Evolutionary conservation across 192 early-diverging fungal species (phyloP).

Genomic region (Phlyctochytrium arcticum): DNA sequence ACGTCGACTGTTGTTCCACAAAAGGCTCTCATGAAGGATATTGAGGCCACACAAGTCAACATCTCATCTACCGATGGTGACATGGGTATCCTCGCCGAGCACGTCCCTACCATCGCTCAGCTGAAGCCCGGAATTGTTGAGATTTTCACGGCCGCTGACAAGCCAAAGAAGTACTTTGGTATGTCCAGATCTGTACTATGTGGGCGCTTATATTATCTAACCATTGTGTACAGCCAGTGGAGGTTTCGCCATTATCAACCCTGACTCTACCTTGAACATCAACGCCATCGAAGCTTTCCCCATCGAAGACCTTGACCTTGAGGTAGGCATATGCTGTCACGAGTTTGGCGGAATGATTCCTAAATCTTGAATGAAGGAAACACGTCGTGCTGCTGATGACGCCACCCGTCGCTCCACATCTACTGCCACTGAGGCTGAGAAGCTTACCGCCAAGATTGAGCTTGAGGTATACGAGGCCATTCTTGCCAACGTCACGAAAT

Average conservation of each 20-base stretch:
- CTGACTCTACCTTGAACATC: conserved; percentile 94
- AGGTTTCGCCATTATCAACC: conserved; percentile 96
- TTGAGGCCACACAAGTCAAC: conserved; percentile 87
- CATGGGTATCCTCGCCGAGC: conserved; percentile 97
- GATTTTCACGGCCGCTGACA: conserved; percentile 65
- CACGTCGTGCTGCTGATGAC: conserved; percentile 72
- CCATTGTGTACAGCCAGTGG: conserved; percentile 66
- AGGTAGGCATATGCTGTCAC: conserved; percentile 41
- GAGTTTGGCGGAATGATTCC: not conserved
- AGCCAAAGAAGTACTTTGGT: conserved; percentile 93
- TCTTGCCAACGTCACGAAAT: conserved; percentile 55
- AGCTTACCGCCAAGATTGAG: conserved; percentile 80
- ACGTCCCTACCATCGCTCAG: conserved; percentile 96
- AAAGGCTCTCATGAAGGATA: conserved; percentile 65
- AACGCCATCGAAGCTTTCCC: conserved; percentile 93
- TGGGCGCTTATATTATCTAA: not conserved
- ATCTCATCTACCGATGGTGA: conserved; percentile 87
- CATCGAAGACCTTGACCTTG: conserved; percentile 80
- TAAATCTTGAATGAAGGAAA: conserved; percentile 41
- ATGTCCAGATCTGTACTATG: conserved; percentile 12
- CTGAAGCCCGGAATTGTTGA: conserved; percentile 87
- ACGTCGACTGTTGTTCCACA: too few relatives aligned
- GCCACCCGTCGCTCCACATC: conserved; percentile 65
- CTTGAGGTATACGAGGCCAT: conserved; percentile 85
- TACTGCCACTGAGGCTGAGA: conserved; percentile 66